Percentiles rank a stretch among this genome's conserved stretches.
These are phyloP conservation scores for Aureobasidium uvarum DNA, from an alignment of 2,329 filamentous ascomycete species.

Conservation along the genomic window DNA sequence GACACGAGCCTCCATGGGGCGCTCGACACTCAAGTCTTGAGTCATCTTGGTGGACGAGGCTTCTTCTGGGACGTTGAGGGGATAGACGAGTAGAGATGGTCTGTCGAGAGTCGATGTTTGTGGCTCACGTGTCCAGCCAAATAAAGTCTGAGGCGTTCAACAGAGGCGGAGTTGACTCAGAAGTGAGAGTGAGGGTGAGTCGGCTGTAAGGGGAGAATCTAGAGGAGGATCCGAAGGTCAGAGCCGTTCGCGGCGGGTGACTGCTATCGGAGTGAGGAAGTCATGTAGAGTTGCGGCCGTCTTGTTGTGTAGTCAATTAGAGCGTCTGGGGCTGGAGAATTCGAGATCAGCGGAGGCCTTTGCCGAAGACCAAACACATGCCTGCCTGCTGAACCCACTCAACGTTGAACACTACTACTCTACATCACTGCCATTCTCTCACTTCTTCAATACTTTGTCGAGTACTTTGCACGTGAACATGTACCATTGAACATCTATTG, in stretches of 20 bases:
- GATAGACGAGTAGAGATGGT: neutral
- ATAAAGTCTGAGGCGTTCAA: constrained; percentile 29
- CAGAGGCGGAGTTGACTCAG: constrained; percentile 23
- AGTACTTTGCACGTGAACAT: neutral
- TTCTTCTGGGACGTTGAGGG: neutral
- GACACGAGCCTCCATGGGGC: constrained; percentile 64
- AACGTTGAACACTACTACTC: neutral
- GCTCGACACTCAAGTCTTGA: constrained; percentile 41
- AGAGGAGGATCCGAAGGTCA: constrained; percentile 40
- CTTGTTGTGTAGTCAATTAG: constrained; percentile 11
- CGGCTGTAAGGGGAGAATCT: constrained; percentile 26
- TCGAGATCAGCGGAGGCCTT: neutral
- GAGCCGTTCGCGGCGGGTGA: constrained; percentile 50
- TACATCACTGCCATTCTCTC: neutral
- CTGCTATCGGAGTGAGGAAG: neutral
- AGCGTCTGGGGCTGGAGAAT: constrained; percentile 1
- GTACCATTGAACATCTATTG: too few species aligned
- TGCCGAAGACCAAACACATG: neutral
- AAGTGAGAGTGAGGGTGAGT: constrained; percentile 8
- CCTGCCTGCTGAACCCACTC: neutral
- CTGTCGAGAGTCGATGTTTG: neutral
- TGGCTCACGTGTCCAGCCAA: constrained; percentile 26
- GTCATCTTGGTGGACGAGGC: constrained; percentile 42
- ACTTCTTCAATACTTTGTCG: neutral
- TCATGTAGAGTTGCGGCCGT: neutral